Base-by-base conservation (phyloP, 805 yeast species). In the Lipomyces kockii region DNA sequence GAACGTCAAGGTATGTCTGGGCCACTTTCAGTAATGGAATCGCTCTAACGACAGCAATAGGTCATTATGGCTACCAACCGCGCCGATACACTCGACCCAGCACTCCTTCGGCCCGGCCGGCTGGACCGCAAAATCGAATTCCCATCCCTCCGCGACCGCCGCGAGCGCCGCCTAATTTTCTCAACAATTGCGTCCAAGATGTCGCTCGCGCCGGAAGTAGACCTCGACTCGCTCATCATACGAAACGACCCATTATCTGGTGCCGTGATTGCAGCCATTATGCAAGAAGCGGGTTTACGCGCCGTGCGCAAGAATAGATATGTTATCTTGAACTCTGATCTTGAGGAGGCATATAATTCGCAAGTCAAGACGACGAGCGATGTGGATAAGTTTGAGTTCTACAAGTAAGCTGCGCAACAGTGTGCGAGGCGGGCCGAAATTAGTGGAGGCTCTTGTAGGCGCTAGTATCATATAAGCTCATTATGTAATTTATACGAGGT, bases 251-350 rank as follows among this genome's bases (percentile, higher is more conserved):
- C 99, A 53, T 83, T 96, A 67, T 91, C 97, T 49, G 99, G 99
- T 77, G 99, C 84, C 12, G 86, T 94, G 65, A 95, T 95, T 77
- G 98, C 99, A 17, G 99, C 99, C 20, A 94, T 95, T 74, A 95
- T 95, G 99, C 99, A 95, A 85, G 99, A 96, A 81, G 99, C 99
- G 35, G 99, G 99, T 73, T 85, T 95, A 74, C 87, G 99, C 74
- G 99, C 99, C 1, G 98, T 95, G 58, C 90, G 99, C 83, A 95
- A 94, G 83, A 95, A 95, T 80, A 87, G 99, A 81, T 95, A 96
- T 79, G 97, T 95, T 80, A 96, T 95, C 72, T 83, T 96, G 76
- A 98, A 95, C 81, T 88, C 89, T 77, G 99, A 95, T 82, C 83
- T 95, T 78, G 99, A 95, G 79, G 99, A 95, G 82, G 99, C 99